These are phyloP conservation scores for Podila horticola DNA, from an alignment of 192 early-diverging fungal genomes.

Conservation along the genomic window DNA sequence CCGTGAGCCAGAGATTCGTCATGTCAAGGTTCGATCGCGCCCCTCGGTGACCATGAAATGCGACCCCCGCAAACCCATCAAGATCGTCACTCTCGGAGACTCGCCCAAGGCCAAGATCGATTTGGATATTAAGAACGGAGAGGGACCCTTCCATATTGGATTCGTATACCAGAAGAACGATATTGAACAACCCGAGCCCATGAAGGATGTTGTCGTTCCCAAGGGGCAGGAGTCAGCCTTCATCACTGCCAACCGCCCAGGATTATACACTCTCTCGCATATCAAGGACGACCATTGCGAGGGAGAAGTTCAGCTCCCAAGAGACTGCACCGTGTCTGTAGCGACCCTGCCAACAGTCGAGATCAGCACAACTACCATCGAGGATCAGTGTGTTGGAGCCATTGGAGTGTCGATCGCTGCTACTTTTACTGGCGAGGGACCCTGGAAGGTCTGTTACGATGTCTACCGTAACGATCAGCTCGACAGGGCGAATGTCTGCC, in stretches of 20 bases:
- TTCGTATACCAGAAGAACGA: constrained; percentile 42
- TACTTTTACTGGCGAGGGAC: constrained; percentile 47
- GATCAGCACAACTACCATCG: constrained; percentile 29
- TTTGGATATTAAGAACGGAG: constrained; percentile 21
- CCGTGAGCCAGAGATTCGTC: constrained; percentile 37
- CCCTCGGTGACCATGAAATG: constrained; percentile 31
- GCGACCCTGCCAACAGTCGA: constrained; percentile 30
- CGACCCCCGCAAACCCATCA: constrained; percentile 31
- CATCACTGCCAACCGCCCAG: constrained; percentile 26
- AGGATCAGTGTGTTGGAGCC: constrained; percentile 41
- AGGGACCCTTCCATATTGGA: constrained; percentile 26
- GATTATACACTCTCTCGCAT: constrained; percentile 35
- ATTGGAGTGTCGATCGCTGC: constrained; percentile 43
- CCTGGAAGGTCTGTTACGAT: constrained; percentile 43
- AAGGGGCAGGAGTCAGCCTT: constrained; percentile 1
- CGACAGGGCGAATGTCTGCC: constrained; percentile 12
- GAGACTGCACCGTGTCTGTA: constrained; percentile 36
- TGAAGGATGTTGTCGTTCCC: constrained; percentile 22
- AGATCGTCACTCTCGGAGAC: constrained; percentile 24
- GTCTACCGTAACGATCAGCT: constrained; percentile 18
- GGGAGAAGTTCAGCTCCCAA: constrained; percentile 21
- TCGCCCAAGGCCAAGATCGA: constrained; percentile 9
- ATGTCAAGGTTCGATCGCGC: constrained; percentile 27
- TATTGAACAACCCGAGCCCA: constrained; percentile 30
- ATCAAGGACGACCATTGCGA: constrained; percentile 37